Conservation (phyloP, 1,284 basidiomycete genomes). For the Gomphus bonarii region DNA sequence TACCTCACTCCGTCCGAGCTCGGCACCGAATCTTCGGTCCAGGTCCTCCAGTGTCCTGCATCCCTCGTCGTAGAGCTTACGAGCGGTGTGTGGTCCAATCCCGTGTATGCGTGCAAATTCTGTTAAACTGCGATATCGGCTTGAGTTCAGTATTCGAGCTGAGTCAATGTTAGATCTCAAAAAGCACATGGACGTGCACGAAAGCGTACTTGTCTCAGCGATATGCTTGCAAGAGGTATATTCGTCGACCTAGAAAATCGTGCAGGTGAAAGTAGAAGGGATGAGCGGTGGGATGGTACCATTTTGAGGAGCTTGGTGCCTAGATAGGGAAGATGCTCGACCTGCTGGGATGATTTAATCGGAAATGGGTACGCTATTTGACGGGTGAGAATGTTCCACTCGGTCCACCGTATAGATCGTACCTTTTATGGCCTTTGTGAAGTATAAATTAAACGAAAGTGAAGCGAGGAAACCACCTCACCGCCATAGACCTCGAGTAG, state of each 20-base stretch:
- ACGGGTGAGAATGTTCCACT: neutral
- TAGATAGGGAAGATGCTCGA: slow-evolving; percentile 35
- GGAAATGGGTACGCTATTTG: slow-evolving; percentile 49
- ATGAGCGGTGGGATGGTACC: slow-evolving; percentile 25
- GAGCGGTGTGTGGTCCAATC: slow-evolving; percentile 59
- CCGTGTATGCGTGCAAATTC: slow-evolving; percentile 59
- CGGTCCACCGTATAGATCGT: neutral
- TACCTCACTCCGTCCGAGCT: slow-evolving; percentile 17
- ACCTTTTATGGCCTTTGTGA: slow-evolving; percentile 52
- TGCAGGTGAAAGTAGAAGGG: neutral
- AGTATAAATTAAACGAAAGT: neutral
- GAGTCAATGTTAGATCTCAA: neutral
- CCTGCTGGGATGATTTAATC: slow-evolving; percentile 37
- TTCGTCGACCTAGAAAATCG: slow-evolving; percentile 24
- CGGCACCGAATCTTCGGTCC: slow-evolving; percentile 24
- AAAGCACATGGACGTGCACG: slow-evolving; percentile 16
- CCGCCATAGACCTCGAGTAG: slow-evolving; percentile 58
- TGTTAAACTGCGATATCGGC: slow-evolving; percentile 41
- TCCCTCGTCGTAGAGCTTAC: slow-evolving; percentile 48
- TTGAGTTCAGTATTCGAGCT: neutral
- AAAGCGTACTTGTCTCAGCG: neutral
- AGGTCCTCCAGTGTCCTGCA: slow-evolving; percentile 53
- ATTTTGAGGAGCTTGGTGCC: slow-evolving; percentile 36
- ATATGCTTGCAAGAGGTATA: slow-evolving; percentile 47
- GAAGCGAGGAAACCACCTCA: slow-evolving; percentile 21